Percentiles rank a stretch among this genome's conserved stretches.
phyloP scores from a whole-genome alignment of 371 early-diverging fungal species.

The Choanephora cucurbitarum region DNA sequence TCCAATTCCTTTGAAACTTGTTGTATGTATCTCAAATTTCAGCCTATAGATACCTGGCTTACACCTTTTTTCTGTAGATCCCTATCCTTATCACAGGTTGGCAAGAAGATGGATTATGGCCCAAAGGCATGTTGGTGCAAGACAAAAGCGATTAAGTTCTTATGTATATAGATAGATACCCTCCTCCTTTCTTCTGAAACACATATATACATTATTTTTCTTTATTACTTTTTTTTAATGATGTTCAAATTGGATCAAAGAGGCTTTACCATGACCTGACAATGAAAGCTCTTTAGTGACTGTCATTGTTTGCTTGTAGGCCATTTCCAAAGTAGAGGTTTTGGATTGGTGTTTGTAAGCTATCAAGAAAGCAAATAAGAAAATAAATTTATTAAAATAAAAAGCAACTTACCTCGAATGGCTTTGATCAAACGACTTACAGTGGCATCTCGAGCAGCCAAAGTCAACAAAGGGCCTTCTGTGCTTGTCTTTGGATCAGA shows the following conservation, averaged over 20 bases:
- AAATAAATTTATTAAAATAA: slow-evolving; percentile 1
- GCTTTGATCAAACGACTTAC: slow-evolving; percentile 72
- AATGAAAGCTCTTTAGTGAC: slow-evolving; percentile 36
- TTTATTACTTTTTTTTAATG: slow-evolving; percentile 2
- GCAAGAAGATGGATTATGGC: slow-evolving; percentile 48
- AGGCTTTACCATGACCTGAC: slow-evolving; percentile 36
- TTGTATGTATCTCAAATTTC: background rate
- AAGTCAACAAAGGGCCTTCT: slow-evolving; percentile 52
- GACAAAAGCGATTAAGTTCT: slow-evolving; percentile 19
- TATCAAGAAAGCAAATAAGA: slow-evolving; percentile 9
- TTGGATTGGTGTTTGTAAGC: slow-evolving; percentile 30
- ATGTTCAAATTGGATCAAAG: slow-evolving; percentile 25
- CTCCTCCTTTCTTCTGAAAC: background rate
- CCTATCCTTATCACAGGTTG: slow-evolving; percentile 39
- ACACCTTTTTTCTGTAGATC: slow-evolving; percentile 19
- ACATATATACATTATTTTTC: too few relatives aligned
- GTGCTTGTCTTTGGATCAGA: slow-evolving; percentile 54
- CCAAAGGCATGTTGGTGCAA: slow-evolving; percentile 35
- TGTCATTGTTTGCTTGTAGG: slow-evolving; percentile 39
- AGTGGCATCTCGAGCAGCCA: slow-evolving; percentile 56
- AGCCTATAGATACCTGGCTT: too few relatives aligned
- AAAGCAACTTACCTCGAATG: slow-evolving; percentile 55
- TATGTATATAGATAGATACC: slow-evolving; percentile 8
- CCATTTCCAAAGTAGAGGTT: slow-evolving; percentile 35
- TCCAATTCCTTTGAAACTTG: slow-evolving; percentile 12